Percentiles rank a stretch among this genome's conserved stretches.
These are phyloP conservation scores for Epichloe amarillans DNA, from an alignment of 2,329 filamentous ascomycete species.

Conservation along the genomic window DNA sequence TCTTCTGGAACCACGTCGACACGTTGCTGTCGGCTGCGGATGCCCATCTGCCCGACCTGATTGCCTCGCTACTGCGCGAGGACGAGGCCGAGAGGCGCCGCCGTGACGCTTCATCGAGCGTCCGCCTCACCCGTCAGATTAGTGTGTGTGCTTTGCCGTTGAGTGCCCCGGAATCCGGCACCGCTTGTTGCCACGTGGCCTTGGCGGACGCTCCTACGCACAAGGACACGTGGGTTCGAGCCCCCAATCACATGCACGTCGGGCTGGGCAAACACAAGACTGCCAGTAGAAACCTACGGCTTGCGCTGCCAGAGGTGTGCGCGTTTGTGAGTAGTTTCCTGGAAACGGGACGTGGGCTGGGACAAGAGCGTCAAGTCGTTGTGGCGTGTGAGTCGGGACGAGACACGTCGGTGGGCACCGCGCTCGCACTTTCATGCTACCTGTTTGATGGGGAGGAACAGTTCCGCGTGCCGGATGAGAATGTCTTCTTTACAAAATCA, in stretches of 20 bases:
- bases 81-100: neutral
- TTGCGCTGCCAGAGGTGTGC: slow-evolving; percentile 50
- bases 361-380: slow-evolving; percentile 23
- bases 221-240: slow-evolving; percentile 26
- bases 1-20: slow-evolving; percentile 66
- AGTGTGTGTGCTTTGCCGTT: slow-evolving; percentile 24
- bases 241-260: slow-evolving; percentile 36
- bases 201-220: slow-evolving; percentile 30
- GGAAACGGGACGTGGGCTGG: neutral
- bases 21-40: slow-evolving; percentile 51
- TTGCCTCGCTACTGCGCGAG: slow-evolving; percentile 23
- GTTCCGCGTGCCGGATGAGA: slow-evolving; percentile 13
- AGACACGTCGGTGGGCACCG: slow-evolving; percentile 67
- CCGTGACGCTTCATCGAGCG: neutral
- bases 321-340: slow-evolving; percentile 36
- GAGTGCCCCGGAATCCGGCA: neutral
- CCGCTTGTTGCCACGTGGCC: slow-evolving; percentile 29
- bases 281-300: slow-evolving; percentile 71
- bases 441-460: slow-evolving; percentile 54
- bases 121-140: slow-evolving; percentile 22
- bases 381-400: slow-evolving; percentile 65
- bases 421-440: slow-evolving; percentile 63
- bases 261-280: slow-evolving; percentile 59
- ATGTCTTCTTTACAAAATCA: slow-evolving; percentile 49
- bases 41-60: slow-evolving; percentile 42